Percentiles rank a stretch among this genome's conserved stretches.
Evolutionary conservation across 2,329 filamentous ascomycete genomes (phyloP).

Genomic region (Arachnopeziza araneosa): DNA sequence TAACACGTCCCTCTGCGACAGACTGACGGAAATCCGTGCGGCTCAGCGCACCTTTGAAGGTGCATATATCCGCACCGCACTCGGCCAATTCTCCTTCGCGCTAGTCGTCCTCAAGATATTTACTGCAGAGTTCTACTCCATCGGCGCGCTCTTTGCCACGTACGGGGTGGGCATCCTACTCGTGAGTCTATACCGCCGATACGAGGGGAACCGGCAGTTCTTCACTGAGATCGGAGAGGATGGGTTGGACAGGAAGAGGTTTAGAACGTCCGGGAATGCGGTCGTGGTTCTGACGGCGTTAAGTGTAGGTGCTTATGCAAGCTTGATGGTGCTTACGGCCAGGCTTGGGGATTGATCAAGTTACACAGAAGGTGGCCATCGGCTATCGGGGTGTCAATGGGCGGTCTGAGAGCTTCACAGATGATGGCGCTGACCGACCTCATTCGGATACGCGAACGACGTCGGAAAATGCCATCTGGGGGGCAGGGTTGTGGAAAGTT

Average conservation of each 20-base stretch:
- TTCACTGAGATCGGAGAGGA: conserved; percentile 51
- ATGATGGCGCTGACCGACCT: neutral
- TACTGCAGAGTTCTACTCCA: conserved; percentile 91
- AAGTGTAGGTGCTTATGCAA: conserved; percentile 53
- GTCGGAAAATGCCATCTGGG: neutral
- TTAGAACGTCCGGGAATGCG: conserved; percentile 59
- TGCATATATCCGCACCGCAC: conserved; percentile 89
- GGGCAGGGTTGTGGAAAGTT: neutral
- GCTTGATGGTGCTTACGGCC: conserved; percentile 51
- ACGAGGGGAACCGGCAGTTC: conserved; percentile 91
- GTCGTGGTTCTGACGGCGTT: conserved; percentile 52
- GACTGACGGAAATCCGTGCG: conserved; percentile 86
- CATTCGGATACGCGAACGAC: neutral
- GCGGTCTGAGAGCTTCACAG: too few species aligned
- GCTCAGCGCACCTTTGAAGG: conserved; percentile 96
- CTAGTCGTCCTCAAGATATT: conserved; percentile 96
- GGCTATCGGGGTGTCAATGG: neutral
- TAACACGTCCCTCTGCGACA: conserved; percentile 6
- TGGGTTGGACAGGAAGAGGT: conserved; percentile 46
- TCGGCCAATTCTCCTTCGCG: conserved; percentile 92
- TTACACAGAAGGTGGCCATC: neutral
- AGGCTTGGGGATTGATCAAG: conserved; percentile 15
- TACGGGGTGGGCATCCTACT: conserved; percentile 82
- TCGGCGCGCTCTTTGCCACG: conserved; percentile 90
- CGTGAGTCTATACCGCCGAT: conserved; percentile 78